phyloP scores from a whole-genome alignment of 768 basidiomycete genomes.

The Leccinum broughii region DNA sequence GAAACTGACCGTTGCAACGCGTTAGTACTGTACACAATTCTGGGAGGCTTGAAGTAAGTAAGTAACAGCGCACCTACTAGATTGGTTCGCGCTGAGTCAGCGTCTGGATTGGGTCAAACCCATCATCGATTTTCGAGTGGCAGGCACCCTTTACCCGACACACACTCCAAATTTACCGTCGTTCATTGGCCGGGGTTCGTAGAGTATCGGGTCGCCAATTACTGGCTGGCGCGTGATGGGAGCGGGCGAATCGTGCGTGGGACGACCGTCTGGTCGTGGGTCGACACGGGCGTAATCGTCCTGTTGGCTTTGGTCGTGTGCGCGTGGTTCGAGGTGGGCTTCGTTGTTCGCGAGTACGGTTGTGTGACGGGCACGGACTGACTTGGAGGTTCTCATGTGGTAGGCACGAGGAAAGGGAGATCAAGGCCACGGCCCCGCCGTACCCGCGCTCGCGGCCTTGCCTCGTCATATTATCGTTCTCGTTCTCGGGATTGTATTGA shows the following conservation, averaged over 20 bases:
- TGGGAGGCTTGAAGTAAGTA: too few species aligned
- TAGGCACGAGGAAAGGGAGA: neutral
- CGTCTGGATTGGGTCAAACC: too few species aligned
- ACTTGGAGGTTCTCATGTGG: neutral
- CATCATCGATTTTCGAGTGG: too few species aligned
- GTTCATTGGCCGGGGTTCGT: neutral
- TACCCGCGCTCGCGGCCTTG: neutral
- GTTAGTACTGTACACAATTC: too few species aligned
- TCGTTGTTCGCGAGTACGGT: neutral
- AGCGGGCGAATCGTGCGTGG: conserved; percentile 34
- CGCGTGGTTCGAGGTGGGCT: neutral
- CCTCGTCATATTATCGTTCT: neutral
- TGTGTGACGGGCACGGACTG: neutral
- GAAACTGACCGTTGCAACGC: too few species aligned
- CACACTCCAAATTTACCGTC: neutral
- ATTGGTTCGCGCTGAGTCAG: too few species aligned
- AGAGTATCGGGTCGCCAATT: conserved; percentile 51
- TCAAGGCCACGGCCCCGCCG: neutral
- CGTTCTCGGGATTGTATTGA: neutral
- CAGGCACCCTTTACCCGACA: neutral
- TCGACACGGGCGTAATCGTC: neutral
- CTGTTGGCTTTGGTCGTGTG: neutral
- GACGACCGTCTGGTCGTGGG: conserved; percentile 36
- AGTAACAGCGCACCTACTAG: too few species aligned
- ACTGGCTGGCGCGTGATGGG: conserved; percentile 45